phyloP scores from a whole-genome alignment of 257 asterid species.

The Solanum peruvianum region DNA sequence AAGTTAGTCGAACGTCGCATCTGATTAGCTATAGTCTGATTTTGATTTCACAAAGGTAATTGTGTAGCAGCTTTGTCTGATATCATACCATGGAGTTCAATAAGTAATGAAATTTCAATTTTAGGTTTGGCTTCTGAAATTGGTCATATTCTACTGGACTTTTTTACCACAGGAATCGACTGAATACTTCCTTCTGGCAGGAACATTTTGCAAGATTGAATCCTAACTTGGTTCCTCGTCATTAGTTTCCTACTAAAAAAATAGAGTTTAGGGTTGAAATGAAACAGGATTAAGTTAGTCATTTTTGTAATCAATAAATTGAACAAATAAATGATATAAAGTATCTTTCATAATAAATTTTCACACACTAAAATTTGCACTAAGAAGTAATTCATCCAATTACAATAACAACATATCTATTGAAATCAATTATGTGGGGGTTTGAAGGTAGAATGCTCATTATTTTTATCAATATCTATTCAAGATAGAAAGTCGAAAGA shows the following conservation, averaged over 20 bases:
- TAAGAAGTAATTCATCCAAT: too few species aligned
- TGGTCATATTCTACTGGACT: neutral
- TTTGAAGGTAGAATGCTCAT: neutral
- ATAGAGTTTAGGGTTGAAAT: neutral
- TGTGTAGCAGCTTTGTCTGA: neutral
- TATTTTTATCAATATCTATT: too few species aligned
- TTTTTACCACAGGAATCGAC: neutral
- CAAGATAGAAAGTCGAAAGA: neutral
- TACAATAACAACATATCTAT: neutral
- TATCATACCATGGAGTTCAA: neutral
- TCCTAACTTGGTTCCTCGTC: neutral
- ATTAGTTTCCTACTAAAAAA: neutral
- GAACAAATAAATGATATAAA: too few species aligned
- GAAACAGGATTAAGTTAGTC: too few species aligned
- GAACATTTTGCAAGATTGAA: neutral
- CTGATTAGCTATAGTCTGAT: neutral
- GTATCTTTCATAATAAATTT: too few species aligned
- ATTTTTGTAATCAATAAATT: too few species aligned
- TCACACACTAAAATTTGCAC: too few species aligned
- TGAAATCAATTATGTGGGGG: neutral
- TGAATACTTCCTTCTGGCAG: neutral
- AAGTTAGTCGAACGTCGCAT: neutral
- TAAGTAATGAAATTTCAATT: neutral
- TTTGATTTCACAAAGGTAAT: neutral
- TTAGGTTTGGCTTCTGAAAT: neutral